Evolutionary conservation across 2,329 filamentous ascomycete species (phyloP).

Genomic region (Plenodomus tracheiphilus): DNA sequence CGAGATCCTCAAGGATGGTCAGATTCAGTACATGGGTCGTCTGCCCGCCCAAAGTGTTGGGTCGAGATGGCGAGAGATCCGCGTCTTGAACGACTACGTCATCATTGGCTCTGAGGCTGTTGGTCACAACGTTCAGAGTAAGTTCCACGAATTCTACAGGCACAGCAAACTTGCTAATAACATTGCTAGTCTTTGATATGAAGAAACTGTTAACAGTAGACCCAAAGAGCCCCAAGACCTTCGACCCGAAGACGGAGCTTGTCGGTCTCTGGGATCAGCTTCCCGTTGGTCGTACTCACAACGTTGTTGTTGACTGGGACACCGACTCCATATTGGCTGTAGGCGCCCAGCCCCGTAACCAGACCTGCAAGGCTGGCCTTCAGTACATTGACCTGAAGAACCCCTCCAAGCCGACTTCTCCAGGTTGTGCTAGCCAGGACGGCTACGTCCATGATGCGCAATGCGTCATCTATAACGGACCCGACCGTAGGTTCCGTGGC

Average conservation of each 20-base stretch:
- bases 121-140: constrained; percentile 56
- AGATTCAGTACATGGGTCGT: constrained; percentile 56
- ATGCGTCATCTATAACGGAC: constrained; percentile 59
- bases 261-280: constrained; percentile 28
- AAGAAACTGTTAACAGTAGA: constrained; percentile 49
- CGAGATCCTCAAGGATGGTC: constrained; percentile 54
- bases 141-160: constrained; percentile 28
- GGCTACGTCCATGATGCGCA: constrained; percentile 66
- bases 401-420: constrained; percentile 55
- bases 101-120: constrained; percentile 50
- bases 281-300: constrained; percentile 44
- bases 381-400: constrained; percentile 63
- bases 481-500: constrained; percentile 52
- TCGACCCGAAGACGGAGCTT: constrained; percentile 35
- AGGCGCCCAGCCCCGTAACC: constrained; percentile 37
- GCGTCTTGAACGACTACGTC: constrained; percentile 50
- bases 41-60: constrained; percentile 51
- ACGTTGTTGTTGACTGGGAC: constrained; percentile 42
- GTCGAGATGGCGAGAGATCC: constrained; percentile 58
- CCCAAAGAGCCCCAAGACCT: constrained; percentile 34
- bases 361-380: constrained; percentile 55
- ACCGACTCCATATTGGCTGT: constrained; percentile 41
- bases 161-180: constrained; percentile 58
- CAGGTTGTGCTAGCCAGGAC: constrained; percentile 57
- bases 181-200: constrained; percentile 44